phyloP scores from a whole-genome alignment of 495 filamentous ascomycete species.

The Margaritispora aquatica region DNA sequence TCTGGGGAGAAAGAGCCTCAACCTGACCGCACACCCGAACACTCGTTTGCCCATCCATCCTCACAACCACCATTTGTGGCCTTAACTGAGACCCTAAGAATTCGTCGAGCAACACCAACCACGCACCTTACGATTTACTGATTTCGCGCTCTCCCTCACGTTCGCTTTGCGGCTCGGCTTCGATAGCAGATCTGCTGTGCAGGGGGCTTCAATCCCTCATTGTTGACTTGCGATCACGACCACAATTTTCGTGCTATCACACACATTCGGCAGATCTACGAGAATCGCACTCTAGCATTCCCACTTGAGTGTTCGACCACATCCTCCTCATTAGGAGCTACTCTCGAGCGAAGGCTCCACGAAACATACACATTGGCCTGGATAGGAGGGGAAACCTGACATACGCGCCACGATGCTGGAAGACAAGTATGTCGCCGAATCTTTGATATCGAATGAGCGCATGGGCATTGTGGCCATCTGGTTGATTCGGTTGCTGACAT shows the following conservation, averaged over 20 bases:
- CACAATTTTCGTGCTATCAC: not conserved
- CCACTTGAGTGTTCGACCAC: too few species aligned
- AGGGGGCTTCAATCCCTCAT: constrained; percentile 15
- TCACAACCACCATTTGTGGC: constrained; percentile 9
- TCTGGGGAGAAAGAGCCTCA: constrained; percentile 1
- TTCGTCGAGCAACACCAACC: not conserved
- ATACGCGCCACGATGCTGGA: constrained; percentile 58
- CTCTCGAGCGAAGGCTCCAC: constrained; percentile 15
- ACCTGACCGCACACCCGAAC: not conserved
- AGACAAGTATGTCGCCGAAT: constrained; percentile 67
- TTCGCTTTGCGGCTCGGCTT: constrained; percentile 13
- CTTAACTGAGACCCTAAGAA: not conserved
- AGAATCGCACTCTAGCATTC: not conserved
- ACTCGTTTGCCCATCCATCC: not conserved
- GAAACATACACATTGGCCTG: constrained; percentile 25
- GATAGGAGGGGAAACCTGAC: constrained; percentile 19
- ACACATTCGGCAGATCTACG: not conserved
- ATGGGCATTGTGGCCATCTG: not conserved
- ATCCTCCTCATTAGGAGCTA: not conserved
- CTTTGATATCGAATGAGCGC: not conserved
- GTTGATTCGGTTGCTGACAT: constrained; percentile 10
- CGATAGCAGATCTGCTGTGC: constrained; percentile 11
- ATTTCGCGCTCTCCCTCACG: not conserved
- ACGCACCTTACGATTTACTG: not conserved
- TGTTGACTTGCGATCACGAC: constrained; percentile 12